Percentiles rank a stretch among this genome's conserved stretches.
These are phyloP conservation scores for Selaginella moellendorffii DNA, from an alignment of 75 land plant genomes.

Conservation along the genomic window DNA sequence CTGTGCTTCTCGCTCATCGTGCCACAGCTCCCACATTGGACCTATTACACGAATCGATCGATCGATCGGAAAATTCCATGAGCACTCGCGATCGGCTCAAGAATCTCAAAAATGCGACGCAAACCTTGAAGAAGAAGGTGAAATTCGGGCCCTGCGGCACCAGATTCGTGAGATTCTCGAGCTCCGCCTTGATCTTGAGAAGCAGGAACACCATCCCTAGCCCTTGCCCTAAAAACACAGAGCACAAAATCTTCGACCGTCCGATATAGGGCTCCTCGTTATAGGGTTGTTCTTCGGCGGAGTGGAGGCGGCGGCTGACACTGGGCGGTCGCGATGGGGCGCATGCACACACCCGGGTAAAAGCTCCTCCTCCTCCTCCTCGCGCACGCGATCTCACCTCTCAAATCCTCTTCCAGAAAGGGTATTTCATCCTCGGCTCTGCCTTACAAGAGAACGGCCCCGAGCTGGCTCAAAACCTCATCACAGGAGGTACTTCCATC, in stretches of 20 bases:
- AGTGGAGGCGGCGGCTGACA: no score
- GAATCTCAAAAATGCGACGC: no score
- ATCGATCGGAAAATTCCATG: no score
- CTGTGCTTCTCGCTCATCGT: constrained; percentile 62
- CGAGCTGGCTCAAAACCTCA: constrained; percentile 72
- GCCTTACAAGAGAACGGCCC: constrained; percentile 89
- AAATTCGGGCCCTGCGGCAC: constrained; percentile 59
- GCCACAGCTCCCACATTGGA: constrained; percentile 85
- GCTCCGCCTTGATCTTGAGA: constrained; percentile 63
- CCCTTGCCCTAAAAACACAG: no score
- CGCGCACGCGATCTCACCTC: background rate
- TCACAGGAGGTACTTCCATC: constrained; percentile 11
- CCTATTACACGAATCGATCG: constrained; percentile 17
- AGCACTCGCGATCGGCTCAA: no score
- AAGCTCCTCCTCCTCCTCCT: background rate
- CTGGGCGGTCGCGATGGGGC: constrained; percentile 21
- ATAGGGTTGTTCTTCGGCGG: no score
- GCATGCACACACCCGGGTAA: constrained; percentile 23
- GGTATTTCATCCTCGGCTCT: constrained; percentile 91
- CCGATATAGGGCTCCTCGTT: no score
- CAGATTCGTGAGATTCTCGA: constrained; percentile 73
- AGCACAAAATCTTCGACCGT: no score
- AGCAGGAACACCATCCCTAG: constrained; percentile 74
- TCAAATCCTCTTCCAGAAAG: constrained; percentile 31
- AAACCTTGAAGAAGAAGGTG: constrained; percentile 80